Evolutionary conservation across 2,329 filamentous ascomycete species (phyloP), one percentile per base, ranked within the genome.

Genomic region (Penicillium sp.): DNA sequence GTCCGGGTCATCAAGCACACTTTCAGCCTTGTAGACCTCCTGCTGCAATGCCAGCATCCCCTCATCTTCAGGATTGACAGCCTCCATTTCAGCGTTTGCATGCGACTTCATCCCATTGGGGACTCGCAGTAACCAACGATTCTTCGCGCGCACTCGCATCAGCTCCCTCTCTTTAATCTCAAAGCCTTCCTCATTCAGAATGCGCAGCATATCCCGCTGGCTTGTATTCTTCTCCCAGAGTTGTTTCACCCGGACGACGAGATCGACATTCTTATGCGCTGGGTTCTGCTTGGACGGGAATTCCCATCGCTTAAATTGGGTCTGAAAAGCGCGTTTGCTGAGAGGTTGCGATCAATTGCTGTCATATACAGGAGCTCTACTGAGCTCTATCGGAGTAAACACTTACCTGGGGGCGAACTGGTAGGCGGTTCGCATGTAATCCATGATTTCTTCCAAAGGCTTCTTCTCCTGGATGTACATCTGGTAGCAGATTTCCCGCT

Each of bases 401-500:
- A 70, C 79, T 71, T 78, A 89, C 87, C 86, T 89, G 21, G 90
- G 89, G 29, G 84, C 79, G 72, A 92, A 91, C 57, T 84, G 81
- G 76, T 88, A 79, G 55, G 81, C 77, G 53, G 77, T 77, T 60
- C 80, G 84, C 81, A 91, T 87, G 67, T 86, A 86, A 24, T 86
- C 81, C 79, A 90, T 88, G 40, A 94, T 88, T 61, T 92, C 86
- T 65, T 89, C 85, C 54, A 92, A 76, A 39, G 85, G 83, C 75
- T 83, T 87, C 63, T 85, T 85, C 75, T 94, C 88, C 55, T 86
- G 83, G 62, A 93, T 90, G 66, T 92, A 94, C 67, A 94, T 83
- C 61, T 84, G 83, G 71, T 83, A 86, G 75, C 84, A 87, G 60
- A 86, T 79, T 40, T 83, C 81, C 65, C 83, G 79, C 71, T 88